Evolutionary conservation across 2,329 filamentous ascomycete species (phyloP).

Genomic region (Thermochaetoides dissita): DNA sequence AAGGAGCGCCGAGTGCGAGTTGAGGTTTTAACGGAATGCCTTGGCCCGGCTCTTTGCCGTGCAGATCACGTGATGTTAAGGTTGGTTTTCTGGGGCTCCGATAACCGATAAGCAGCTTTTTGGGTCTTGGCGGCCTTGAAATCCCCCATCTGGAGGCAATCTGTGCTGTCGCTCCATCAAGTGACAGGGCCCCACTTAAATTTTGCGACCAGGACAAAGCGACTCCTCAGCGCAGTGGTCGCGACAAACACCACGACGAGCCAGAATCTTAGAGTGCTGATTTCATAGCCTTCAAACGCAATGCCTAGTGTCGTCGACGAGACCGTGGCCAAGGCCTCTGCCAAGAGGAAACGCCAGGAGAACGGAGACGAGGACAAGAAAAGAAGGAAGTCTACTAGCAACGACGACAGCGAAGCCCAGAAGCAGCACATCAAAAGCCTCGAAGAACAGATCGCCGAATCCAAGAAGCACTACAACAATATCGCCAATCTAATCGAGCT

Average conservation of each 20-base stretch:
- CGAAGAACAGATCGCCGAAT: constrained; percentile 71
- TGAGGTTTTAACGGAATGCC: constrained; percentile 25
- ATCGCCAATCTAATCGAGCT: constrained; percentile 59
- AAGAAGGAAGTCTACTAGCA: constrained; percentile 33
- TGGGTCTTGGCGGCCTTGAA: constrained; percentile 1
- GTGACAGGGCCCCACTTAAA: constrained; percentile 12
- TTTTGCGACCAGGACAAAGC: not conserved
- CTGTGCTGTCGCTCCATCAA: not conserved
- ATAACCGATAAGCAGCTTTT: constrained; percentile 17
- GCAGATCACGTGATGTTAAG: constrained; percentile 20
- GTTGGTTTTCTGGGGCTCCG: constrained; percentile 17
- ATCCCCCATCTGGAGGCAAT: not conserved
- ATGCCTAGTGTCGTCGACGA: not conserved
- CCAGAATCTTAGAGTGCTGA: too few species aligned
- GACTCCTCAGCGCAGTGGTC: not conserved
- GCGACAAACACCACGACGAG: not conserved
- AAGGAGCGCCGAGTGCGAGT: constrained; percentile 24
- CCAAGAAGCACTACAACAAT: constrained; percentile 83
- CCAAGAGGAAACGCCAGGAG: constrained; percentile 39
- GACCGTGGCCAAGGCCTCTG: constrained; percentile 1
- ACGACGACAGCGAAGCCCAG: constrained; percentile 34
- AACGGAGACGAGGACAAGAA: constrained; percentile 34
- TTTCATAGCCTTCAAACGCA: too few species aligned
- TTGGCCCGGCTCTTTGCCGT: constrained; percentile 34
- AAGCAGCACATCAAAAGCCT: constrained; percentile 46